A percentile compares a stretch with the other conserved stretches of the same genome.
These are phyloP conservation scores for Colletotrichum higginsianum DNA, from an alignment of 2,329 filamentous ascomycete species.

Conservation along the genomic window DNA sequence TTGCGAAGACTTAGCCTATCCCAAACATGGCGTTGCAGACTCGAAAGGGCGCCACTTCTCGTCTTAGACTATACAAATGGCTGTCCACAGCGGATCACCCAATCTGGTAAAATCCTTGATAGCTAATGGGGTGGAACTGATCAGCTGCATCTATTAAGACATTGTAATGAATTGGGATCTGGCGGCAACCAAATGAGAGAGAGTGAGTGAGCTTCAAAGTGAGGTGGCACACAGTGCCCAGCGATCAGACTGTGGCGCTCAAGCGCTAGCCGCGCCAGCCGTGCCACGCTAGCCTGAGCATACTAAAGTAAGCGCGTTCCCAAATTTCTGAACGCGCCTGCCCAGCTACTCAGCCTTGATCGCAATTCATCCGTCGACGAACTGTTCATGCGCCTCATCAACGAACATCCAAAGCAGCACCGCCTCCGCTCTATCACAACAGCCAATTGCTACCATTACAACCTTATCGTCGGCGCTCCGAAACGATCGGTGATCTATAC, in stretches of 20 bases:
- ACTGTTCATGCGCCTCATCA: conserved; percentile 30
- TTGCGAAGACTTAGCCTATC: no score
- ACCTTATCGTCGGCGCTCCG: neutral
- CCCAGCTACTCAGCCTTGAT: conserved; percentile 30
- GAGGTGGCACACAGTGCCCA: conserved; percentile 2
- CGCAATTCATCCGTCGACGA: conserved; percentile 2
- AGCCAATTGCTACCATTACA: neutral
- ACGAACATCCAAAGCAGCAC: conserved; percentile 2
- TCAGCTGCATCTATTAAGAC: no score
- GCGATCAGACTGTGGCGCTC: neutral
- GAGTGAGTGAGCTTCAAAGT: neutral
- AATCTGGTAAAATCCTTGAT: no score
- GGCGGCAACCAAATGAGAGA: neutral
- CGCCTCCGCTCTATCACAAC: neutral
- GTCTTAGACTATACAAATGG: no score
- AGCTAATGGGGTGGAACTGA: no score
- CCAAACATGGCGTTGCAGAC: no score
- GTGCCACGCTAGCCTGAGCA: conserved; percentile 24
- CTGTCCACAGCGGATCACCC: no score
- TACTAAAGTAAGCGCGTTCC: conserved; percentile 32
- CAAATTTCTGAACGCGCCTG: conserved; percentile 40
- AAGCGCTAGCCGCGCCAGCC: conserved; percentile 40
- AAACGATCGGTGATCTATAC: conserved; percentile 14
- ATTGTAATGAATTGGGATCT: neutral
- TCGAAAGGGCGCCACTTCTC: no score